Percentiles rank a stretch among this genome's conserved stretches.
phyloP scores from a whole-genome alignment of 2,329 filamentous ascomycete genomes.

The Microdochium nivale region DNA sequence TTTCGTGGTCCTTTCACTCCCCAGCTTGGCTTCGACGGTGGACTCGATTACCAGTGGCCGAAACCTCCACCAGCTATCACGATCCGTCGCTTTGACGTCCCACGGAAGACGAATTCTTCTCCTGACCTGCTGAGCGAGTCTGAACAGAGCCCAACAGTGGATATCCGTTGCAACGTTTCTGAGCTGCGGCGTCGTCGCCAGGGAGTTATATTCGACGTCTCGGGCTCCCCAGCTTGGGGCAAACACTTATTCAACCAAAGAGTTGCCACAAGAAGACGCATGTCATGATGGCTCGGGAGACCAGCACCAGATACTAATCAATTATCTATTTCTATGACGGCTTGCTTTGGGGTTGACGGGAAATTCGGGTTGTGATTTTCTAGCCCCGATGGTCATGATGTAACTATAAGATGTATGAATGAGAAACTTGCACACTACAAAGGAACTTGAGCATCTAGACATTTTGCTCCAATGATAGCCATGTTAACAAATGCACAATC shows the following conservation, averaged over 20 bases:
- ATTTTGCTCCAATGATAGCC: too few relatives aligned
- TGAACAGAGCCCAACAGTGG: neutral
- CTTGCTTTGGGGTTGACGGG: too few relatives aligned
- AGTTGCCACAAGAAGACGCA: neutral
- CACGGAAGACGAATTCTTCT: neutral
- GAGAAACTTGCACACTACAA: too few relatives aligned
- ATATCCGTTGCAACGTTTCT: neutral
- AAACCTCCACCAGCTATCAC: neutral
- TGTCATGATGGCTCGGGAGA: neutral
- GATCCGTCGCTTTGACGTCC: neutral
- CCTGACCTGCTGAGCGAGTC: neutral
- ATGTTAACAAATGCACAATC: too few relatives aligned
- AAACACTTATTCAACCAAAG: too few relatives aligned
- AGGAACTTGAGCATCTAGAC: too few relatives aligned
- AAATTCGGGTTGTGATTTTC: too few relatives aligned
- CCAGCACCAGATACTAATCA: too few relatives aligned
- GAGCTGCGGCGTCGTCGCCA: neutral
- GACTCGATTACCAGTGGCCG: constrained; percentile 30
- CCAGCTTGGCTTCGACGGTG: constrained; percentile 34
- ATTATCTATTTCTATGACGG: too few relatives aligned
- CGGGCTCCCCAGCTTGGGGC: neutral
- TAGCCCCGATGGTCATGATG: too few relatives aligned
- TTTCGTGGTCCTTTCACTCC: constrained; percentile 35
- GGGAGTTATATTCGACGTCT: neutral
- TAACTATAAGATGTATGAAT: too few relatives aligned